These are phyloP conservation scores for Sambucus nigra DNA, from an alignment of 129 eudicot species.

Conservation along the genomic window DNA sequence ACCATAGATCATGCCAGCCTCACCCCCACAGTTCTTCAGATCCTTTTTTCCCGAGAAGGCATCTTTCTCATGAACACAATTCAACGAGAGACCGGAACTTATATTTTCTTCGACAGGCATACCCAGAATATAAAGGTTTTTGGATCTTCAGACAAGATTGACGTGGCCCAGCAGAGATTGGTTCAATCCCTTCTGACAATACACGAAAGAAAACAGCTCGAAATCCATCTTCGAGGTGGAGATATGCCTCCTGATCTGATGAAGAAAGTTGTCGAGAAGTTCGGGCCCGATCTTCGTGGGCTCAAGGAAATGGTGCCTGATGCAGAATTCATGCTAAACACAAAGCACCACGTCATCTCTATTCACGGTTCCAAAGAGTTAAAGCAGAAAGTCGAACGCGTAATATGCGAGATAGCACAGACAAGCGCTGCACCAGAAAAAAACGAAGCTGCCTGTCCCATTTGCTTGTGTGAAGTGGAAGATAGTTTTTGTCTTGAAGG, in stretches of 20 bases:
- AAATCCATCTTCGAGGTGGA: constrained; percentile 65
- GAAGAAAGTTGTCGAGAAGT: constrained; percentile 66
- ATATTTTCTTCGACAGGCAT: constrained; percentile 49
- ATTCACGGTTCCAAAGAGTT: constrained; percentile 51
- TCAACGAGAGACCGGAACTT: constrained; percentile 62
- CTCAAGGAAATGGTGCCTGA: constrained; percentile 62
- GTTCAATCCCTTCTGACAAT: constrained; percentile 49
- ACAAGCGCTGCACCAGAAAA: constrained; percentile 20
- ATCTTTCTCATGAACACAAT: constrained; percentile 40
- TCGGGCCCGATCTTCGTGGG: constrained; percentile 68
- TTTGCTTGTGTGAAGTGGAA: constrained; percentile 88
- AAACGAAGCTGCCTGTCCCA: constrained; percentile 44
- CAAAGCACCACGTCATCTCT: constrained; percentile 60
- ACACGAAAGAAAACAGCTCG: constrained; percentile 60
- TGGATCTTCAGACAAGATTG: constrained; percentile 50
- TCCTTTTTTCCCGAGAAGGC: constrained; percentile 59
- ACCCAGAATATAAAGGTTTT: constrained; percentile 39
- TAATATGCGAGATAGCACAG: constrained; percentile 46
- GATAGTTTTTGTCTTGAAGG: constrained; percentile 51
- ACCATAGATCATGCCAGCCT: constrained; percentile 48
- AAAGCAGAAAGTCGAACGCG: constrained; percentile 63
- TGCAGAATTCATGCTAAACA: constrained; percentile 49
- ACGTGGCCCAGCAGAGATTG: constrained; percentile 37
- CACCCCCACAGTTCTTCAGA: constrained; percentile 50
- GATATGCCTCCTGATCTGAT: constrained; percentile 64